Base-by-base conservation (phyloP, 1,139 yeast species). In the Sporopachydermia cereana region DNA sequence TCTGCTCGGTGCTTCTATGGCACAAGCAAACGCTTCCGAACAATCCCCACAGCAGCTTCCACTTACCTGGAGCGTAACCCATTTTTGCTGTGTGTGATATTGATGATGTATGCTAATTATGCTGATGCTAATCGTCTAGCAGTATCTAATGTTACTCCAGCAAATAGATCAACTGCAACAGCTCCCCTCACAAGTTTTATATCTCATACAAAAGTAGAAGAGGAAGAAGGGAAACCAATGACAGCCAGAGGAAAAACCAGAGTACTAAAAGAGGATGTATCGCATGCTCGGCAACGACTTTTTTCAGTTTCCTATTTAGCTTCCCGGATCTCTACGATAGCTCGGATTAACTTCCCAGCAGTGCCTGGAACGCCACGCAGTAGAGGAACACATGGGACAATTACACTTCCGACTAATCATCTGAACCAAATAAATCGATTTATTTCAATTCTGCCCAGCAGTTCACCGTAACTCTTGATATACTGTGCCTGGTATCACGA, bases 61-160 rank as follows among this genome's bases (percentile, higher is more conserved):
- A 34, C 39, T 7, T 34, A 34, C 39, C 39, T 34, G 39, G 39
- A 34, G 39, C 39, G 22, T 34, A 34, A 34, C 39, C 39, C 39
- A 34, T 34, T 34, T 34, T 34, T 5, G n/a, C 22, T 34, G 17
- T 12, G 9, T 34, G n/a, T n/a, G n/a, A n/a, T 34, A 34, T 34
- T n/a, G 39, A 34, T 34, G 22, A 34, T 16, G 17, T 34, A 34
- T 34, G 39, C 39, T 16, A n/a, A 34, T 34, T 5, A 34, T 16
- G n/a, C n/a, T 12, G 30, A 12, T 27, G 30, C n/a, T 27, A n/a
- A n/a, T n/a, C n/a, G n/a, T n/a, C n/a, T n/a, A n/a, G n/a, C n/a
- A n/a, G n/a, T n/a, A n/a, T n/a, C n/a, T n/a, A n/a, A n/a, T n/a
- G n/a, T n/a, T n/a, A n/a, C n/a, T n/a, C n/a, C n/a, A n/a, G n/a